Percentiles rank a stretch among this genome's conserved stretches.
These are phyloP conservation scores for Hippophae tibetana DNA, from an alignment of 306 rosid genomes.

Conservation along the genomic window DNA sequence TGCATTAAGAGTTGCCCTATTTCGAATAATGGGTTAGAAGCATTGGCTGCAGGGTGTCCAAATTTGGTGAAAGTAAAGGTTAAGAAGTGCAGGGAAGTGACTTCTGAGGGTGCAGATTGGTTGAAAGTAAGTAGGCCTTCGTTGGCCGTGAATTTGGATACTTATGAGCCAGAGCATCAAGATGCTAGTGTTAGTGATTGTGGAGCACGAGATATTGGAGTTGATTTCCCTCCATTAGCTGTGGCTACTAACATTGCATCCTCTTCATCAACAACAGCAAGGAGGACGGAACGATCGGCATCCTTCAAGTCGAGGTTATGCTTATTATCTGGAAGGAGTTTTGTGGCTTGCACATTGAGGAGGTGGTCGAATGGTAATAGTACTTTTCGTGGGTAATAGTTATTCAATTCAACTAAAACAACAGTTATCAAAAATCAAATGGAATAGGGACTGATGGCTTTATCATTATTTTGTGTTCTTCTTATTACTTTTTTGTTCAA, in stretches of 20 bases:
- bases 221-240: constrained; percentile 46
- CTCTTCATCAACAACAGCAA: constrained; percentile 34
- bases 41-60: constrained; percentile 79
- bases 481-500: background rate
- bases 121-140: constrained; percentile 57
- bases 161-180: constrained; percentile 51
- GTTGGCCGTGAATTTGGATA: constrained; percentile 77
- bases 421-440: background rate
- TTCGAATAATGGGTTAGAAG: constrained; percentile 69
- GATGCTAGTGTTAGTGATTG: constrained; percentile 86
- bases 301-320: constrained; percentile 80
- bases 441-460: background rate
- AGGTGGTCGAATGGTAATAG: constrained; percentile 68
- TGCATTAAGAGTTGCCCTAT: constrained; percentile 94
- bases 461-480: constrained; percentile 23
- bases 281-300: constrained; percentile 41
- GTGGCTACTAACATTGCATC: constrained; percentile 20
- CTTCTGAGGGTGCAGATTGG: constrained; percentile 71
- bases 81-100: constrained; percentile 83
- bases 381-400: constrained; percentile 35
- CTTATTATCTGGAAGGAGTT: constrained; percentile 47
- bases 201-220: constrained; percentile 55
- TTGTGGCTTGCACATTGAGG: constrained; percentile 72
- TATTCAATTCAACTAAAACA: background rate
- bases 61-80: constrained; percentile 96